Base-by-base conservation (phyloP, 495 filamentous ascomycete species). In the Penicillium cataractarum region DNA sequence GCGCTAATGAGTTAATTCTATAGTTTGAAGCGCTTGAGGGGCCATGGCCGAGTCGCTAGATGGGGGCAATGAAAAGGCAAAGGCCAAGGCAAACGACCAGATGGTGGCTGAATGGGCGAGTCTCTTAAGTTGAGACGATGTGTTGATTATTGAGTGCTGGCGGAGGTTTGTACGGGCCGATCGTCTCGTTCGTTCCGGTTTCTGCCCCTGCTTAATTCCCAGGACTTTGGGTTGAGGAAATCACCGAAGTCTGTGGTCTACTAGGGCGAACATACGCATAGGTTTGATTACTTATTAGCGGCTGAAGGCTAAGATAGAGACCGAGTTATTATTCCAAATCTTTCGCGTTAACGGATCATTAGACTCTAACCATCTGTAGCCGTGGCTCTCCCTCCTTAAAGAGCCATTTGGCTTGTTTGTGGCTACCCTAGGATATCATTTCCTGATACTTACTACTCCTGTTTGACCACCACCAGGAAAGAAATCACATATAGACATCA, bases 211-310 rank as follows among this genome's bases (percentile, higher is more conserved):
- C 33, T 54, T 37, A 39, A 60, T 58, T 49, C 64, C 55, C 27
- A 54, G n/a, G 35, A 27, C 53, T 19, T 51, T 42, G 55, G 64
- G 59, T 35, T 55, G 15, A 51, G 37, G 46, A 27, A 37, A 44
- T 31, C 24, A 44, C 24, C 55, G 51, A 37, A 49, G 62, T 51
- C 49, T 63, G 55, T 60, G 50, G 59, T 62, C 51, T n/a, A n/a
- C n/a, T n/a, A n/a, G n/a, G n/a, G n/a, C n/a, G n/a, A n/a, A n/a
- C n/a, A n/a, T n/a, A n/a, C n/a, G n/a, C n/a, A n/a, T n/a, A n/a
- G n/a, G n/a, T n/a, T n/a, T n/a, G n/a, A n/a, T n/a, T n/a, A n/a
- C n/a, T n/a, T n/a, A 33, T 65, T 65, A 61, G 63, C 48, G 63
- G 33, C 59, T 17, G 37, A 22, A 21, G n/a, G 9, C 42, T 52